Conservation (phyloP, 169 alveolate species). For the Plasmodium fragile region DNA sequence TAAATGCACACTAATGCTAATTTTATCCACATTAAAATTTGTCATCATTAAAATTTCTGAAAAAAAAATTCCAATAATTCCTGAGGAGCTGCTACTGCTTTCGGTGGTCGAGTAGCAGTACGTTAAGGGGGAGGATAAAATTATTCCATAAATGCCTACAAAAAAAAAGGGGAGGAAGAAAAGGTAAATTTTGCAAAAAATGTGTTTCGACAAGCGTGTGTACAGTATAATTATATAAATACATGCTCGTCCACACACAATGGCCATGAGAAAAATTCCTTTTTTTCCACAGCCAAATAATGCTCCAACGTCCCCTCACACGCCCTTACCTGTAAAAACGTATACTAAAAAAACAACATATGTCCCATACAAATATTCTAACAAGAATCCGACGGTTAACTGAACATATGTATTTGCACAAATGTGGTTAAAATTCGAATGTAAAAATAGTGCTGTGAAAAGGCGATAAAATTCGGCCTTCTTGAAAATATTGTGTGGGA, state of each 20-base stretch:
- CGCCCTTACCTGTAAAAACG: slow-evolving; percentile 63
- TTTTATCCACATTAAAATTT: slow-evolving; percentile 77
- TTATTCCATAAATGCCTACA: slow-evolving; percentile 74
- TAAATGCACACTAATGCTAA: slow-evolving; percentile 76
- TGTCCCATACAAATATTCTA: slow-evolving; percentile 76
- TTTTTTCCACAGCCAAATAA: background rate
- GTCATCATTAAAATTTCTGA: slow-evolving; percentile 78
- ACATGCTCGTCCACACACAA: background rate
- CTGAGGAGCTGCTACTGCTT: slow-evolving; percentile 74
- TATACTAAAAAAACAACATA: slow-evolving; percentile 73
- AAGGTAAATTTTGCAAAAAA: background rate
- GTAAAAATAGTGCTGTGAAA: slow-evolving; percentile 67
- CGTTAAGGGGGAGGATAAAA: slow-evolving; percentile 72
- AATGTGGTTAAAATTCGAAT: slow-evolving; percentile 77
- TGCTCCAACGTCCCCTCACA: background rate
- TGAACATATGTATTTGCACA: slow-evolving; percentile 78
- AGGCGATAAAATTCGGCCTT: slow-evolving; percentile 76
- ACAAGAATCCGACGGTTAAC: slow-evolving; percentile 73
- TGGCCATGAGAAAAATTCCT: background rate
- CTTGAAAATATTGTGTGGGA: slow-evolving; percentile 58
- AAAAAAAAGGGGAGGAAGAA: slow-evolving; percentile 23
- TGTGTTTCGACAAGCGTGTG: background rate
- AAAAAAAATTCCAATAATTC: slow-evolving; percentile 76
- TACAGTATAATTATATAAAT: background rate
- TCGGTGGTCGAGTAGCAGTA: slow-evolving; percentile 77